Base-by-base conservation (phyloP, 176 grass and related monocot species). In the Bothriochloa decipiens region DNA sequence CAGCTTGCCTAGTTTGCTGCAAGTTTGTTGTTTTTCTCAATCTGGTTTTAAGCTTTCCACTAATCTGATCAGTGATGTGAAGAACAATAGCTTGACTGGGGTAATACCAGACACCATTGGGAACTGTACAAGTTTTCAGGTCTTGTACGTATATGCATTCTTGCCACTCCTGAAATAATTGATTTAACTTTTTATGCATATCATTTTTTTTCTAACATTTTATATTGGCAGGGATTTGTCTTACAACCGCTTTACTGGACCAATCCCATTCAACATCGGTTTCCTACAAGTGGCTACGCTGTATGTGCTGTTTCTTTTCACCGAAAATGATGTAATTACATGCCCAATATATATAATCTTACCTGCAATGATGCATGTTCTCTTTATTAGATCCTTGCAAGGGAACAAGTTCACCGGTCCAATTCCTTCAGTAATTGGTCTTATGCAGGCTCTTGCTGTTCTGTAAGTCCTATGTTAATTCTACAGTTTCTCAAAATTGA, bases 221-320 rank as follows among this genome's bases (percentile, higher is more conserved):
- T 69, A 25, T 67, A 41, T 83, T 90, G 81, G 52, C 82, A 99
- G 97, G 93, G 97, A 99, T 90, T 82, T 99, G 63, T 99, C 97
- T 11, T 99, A 96, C 69, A 99, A 99, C 84, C 86, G 85, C 10
- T 71, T 99, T 14, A 80, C 88, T 23, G 97, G 97, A 73, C 65
- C 92, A 78, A 99, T 99, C 70, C 97, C 97, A 0, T 99, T 94
- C 82, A 99, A 99, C 76, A 99, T 99, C 73, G 97, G 97, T 29
- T 99, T 99, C 71, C 88, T 99, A 45, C 97, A 99, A 99, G 86
- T 99, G 60, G 97, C 97, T 58, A 99, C 97, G 70, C 73, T 99
- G 97, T 99, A 94, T 78, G 93, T 68, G 11, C 17, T 86, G 0
- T 39, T 72, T 58, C 46, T 67, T 75, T 76, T 57, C 49, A 77